These are phyloP conservation scores for Chaetoceros muelleri DNA, from an alignment of 108 stramenopile species.

Conservation along the genomic window DNA sequence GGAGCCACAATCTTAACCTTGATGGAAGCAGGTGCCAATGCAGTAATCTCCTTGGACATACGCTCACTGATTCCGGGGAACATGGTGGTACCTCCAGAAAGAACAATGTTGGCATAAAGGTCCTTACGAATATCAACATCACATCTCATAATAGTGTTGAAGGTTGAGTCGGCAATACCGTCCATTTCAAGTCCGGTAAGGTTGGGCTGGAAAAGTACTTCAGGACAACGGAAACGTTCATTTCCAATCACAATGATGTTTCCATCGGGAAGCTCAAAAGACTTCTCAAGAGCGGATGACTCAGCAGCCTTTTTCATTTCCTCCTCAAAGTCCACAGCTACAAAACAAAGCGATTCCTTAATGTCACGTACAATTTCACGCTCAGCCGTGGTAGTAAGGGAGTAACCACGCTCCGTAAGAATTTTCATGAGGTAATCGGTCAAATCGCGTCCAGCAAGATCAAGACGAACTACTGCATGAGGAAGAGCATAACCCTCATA, in stretches of 20 bases:
- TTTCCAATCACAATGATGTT: slow-evolving; percentile 92
- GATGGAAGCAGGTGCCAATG: slow-evolving; percentile 88
- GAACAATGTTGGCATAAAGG: slow-evolving; percentile 88
- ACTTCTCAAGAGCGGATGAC: slow-evolving; percentile 86
- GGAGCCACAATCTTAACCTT: slow-evolving; percentile 99
- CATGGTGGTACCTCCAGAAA: slow-evolving; percentile 95
- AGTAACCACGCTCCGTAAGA: slow-evolving; percentile 88
- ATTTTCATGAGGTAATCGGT: slow-evolving; percentile 95
- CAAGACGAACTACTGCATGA: slow-evolving; percentile 90
- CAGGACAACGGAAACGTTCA: slow-evolving; percentile 90
- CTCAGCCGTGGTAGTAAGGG: slow-evolving; percentile 89
- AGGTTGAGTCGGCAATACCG: slow-evolving; percentile 95
- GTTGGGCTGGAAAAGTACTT: slow-evolving; percentile 91
- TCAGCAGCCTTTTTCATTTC: slow-evolving; percentile 92
- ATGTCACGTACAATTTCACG: slow-evolving; percentile 92
- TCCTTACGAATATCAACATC: slow-evolving; percentile 99
- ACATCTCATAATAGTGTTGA: slow-evolving; percentile 99
- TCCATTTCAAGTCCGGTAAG: slow-evolving; percentile 96
- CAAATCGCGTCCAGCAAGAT: slow-evolving; percentile 90
- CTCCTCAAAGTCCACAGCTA: slow-evolving; percentile 88
- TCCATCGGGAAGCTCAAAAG: slow-evolving; percentile 89
- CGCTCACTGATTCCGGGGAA: slow-evolving; percentile 99
- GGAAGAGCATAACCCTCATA: slow-evolving; percentile 96
- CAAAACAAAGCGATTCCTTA: slow-evolving; percentile 87
- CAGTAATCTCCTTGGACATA: slow-evolving; percentile 98